These are phyloP conservation scores for Schoenoplectus tabernaemontani DNA, from an alignment of 202 grass and related monocot genomes.

Conservation along the genomic window DNA sequence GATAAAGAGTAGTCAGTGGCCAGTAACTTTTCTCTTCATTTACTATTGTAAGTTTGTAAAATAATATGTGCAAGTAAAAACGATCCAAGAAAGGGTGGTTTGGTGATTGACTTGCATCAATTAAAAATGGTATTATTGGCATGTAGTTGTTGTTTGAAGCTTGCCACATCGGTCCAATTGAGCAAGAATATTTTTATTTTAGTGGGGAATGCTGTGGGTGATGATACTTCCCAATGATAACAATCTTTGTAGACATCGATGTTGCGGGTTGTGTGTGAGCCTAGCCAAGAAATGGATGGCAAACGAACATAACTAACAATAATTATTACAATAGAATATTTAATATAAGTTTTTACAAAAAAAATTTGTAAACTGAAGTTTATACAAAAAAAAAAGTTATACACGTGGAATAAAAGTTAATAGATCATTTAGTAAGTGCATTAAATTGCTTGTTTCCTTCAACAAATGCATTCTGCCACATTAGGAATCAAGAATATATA, in stretches of 20 bases:
- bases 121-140: constrained; percentile 15
- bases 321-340: background rate
- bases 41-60: background rate
- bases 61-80: background rate
- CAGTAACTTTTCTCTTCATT: background rate
- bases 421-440: too few relatives aligned
- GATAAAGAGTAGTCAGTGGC: background rate
- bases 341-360: too few relatives aligned
- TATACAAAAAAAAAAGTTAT: background rate
- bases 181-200: constrained; percentile 13
- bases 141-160: constrained; percentile 22
- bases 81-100: background rate
- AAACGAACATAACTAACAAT: background rate
- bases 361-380: background rate
- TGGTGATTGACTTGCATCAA: constrained; percentile 23
- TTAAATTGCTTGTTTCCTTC: too few relatives aligned
- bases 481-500: too few relatives aligned
- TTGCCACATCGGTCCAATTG: constrained; percentile 14
- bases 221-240: background rate
- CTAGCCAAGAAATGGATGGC: background rate
- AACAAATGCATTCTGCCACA: too few relatives aligned
- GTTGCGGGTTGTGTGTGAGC: background rate
- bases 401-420: background rate
- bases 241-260: background rate
- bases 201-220: background rate